Percentiles rank a stretch among this genome's conserved stretches.
phyloP scores from a whole-genome alignment of 352 stramenopile species.

The Phytopythium delawarense region DNA sequence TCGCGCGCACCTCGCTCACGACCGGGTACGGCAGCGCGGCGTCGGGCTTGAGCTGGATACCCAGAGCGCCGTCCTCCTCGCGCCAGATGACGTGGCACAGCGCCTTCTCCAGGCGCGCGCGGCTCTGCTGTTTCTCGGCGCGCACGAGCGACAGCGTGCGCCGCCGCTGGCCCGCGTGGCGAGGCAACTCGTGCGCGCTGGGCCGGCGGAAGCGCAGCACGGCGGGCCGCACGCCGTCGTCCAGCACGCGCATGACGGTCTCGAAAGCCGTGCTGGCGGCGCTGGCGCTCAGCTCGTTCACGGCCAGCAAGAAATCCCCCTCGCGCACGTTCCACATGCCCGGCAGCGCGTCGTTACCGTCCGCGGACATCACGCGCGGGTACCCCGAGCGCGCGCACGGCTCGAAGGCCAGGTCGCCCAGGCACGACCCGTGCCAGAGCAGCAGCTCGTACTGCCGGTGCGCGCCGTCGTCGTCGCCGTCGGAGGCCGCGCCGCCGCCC shows the following conservation, averaged over 20 bases:
- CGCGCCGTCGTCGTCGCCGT: constrained; percentile 29
- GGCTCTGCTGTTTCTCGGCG: constrained; percentile 27
- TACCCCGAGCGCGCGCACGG: constrained; percentile 44
- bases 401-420: constrained; percentile 41
- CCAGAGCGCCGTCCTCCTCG: constrained; percentile 57
- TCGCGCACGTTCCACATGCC: constrained; percentile 64
- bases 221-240: constrained; percentile 53
- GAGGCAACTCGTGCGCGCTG: constrained; percentile 31
- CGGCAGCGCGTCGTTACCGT: constrained; percentile 57
- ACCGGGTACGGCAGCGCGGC: constrained; percentile 49
- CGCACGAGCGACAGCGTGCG: constrained; percentile 9
- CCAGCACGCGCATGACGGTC: constrained; percentile 46
- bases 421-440: constrained; percentile 52
- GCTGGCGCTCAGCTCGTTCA: constrained; percentile 51
- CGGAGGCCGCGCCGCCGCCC: constrained; percentile 1
- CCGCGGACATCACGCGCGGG: constrained; percentile 42
- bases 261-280: constrained; percentile 35
- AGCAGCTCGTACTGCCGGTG: constrained; percentile 53
- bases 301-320: constrained; percentile 54
- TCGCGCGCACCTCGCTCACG: constrained; percentile 32
- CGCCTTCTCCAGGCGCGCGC: constrained; percentile 48
- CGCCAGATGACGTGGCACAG: constrained; percentile 67
- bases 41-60: constrained; percentile 51
- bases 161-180: neutral
- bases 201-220: constrained; percentile 61